These are phyloP conservation scores for Colletotrichum abscissum DNA, from an alignment of 2,329 filamentous ascomycete genomes.

Conservation along the genomic window DNA sequence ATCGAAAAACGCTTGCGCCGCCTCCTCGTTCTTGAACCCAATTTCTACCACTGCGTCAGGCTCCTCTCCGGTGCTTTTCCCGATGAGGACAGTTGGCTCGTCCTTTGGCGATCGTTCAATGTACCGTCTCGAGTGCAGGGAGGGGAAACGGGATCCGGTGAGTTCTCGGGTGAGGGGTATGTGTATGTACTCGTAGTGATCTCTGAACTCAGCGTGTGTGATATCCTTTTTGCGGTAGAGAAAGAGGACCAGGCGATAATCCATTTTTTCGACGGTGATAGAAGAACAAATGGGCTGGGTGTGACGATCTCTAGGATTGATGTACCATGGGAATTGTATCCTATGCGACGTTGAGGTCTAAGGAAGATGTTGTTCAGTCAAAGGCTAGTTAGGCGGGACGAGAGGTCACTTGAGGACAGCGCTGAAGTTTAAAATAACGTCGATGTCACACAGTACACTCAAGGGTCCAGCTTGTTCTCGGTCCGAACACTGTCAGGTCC, in stretches of 20 bases:
- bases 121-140: slow-evolving; percentile 38
- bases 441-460: neutral
- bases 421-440: neutral
- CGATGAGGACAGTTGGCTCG: slow-evolving; percentile 34
- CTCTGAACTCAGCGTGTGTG: slow-evolving; percentile 38
- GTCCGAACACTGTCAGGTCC: neutral
- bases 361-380: neutral
- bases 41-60: slow-evolving; percentile 40
- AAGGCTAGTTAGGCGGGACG: neutral
- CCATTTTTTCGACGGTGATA: neutral
- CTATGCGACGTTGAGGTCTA: neutral
- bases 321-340: too few relatives aligned
- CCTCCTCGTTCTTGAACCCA: slow-evolving; percentile 34
- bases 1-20: slow-evolving; percentile 20
- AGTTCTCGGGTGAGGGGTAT: slow-evolving; percentile 39
- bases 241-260: slow-evolving; percentile 35
- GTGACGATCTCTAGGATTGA: neutral
- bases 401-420: neutral
- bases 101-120: slow-evolving; percentile 29
- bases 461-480: neutral
- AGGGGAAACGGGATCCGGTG: slow-evolving; percentile 38
- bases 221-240: slow-evolving; percentile 37
- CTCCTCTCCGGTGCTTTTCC: slow-evolving; percentile 35
- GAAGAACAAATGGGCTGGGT: neutral
- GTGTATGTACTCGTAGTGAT: slow-evolving; percentile 41